Evolutionary conservation across 352 stramenopile species (phyloP).

Genomic region (Pythium aristosporum): DNA sequence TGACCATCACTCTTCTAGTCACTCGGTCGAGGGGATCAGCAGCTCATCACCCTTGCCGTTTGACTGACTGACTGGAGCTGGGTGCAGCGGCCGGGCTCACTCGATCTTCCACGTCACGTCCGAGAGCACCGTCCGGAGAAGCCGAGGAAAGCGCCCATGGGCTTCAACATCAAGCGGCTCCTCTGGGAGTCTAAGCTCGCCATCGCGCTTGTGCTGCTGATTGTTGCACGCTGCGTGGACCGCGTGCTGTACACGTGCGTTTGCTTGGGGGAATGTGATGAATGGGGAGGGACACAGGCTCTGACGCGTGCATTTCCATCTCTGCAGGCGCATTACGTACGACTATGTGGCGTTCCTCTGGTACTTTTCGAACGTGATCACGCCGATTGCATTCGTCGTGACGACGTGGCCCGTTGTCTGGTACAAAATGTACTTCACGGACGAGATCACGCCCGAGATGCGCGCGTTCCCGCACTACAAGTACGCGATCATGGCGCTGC

Average conservation of each 20-base stretch:
- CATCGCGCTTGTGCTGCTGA: conserved; percentile 72
- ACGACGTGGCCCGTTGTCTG: conserved; percentile 75
- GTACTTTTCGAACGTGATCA: conserved; percentile 87
- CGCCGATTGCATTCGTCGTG: conserved; percentile 70
- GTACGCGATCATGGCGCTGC: conserved; percentile 82
- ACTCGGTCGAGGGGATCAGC: background rate
- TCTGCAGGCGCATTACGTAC: conserved; percentile 78
- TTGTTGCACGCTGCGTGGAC: conserved; percentile 78
- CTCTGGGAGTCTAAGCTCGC: conserved; percentile 86
- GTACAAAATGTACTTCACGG: conserved; percentile 86
- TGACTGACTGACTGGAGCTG: too few relatives aligned
- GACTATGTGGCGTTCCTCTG: conserved; percentile 87
- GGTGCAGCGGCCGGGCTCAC: background rate
- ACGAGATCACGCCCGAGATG: conserved; percentile 86
- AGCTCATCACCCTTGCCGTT: conserved; percentile 2
- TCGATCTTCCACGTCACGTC: conserved; percentile 3
- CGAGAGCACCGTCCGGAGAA: background rate
- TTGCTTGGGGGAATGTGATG: background rate
- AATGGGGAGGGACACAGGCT: background rate
- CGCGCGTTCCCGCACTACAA: conserved; percentile 84
- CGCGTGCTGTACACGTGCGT: conserved; percentile 86
- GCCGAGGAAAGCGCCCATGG: conserved; percentile 10
- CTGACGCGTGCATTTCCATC: background rate
- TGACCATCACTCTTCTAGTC: conserved; percentile 22
- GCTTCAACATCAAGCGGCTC: conserved; percentile 59